Evolutionary conservation across 176 grass and related monocot genomes (phyloP).

Genomic region (Tillandsia fasciculata): DNA sequence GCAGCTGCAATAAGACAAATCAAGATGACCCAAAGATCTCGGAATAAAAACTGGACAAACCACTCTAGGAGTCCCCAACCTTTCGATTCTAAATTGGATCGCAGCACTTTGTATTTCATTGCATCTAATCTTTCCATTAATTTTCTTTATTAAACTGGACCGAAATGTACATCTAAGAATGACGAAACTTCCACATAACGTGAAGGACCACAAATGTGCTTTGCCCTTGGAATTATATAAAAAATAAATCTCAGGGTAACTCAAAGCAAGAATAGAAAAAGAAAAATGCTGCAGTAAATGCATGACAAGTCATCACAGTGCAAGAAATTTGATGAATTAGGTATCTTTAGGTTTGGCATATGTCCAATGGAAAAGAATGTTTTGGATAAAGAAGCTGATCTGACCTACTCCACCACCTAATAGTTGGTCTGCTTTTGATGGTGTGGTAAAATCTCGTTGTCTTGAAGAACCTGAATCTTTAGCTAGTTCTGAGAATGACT

Average conservation of each 20-base stretch:
- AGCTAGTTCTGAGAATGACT: constrained; percentile 53
- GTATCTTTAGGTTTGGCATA: not conserved
- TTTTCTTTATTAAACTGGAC: not conserved
- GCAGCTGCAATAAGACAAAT: constrained; percentile 44
- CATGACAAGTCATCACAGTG: not conserved
- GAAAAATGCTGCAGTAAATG: not conserved
- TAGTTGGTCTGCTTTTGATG: constrained; percentile 60
- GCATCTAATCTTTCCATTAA: not conserved
- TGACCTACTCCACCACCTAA: constrained; percentile 81
- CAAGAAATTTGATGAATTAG: not conserved
- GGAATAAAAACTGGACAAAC: not conserved
- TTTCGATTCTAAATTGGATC: too few relatives aligned
- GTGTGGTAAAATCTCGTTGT: constrained; percentile 24
- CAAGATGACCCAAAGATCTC: constrained; percentile 4
- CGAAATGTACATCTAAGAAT: too few relatives aligned
- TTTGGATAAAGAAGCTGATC: constrained; percentile 14
- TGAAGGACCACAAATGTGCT: too few relatives aligned
- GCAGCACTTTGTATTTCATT: too few relatives aligned
- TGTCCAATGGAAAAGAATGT: constrained; percentile 5
- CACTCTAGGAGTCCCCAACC: too few relatives aligned
- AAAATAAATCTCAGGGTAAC: not conserved
- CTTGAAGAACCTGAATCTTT: constrained; percentile 31
- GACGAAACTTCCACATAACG: too few relatives aligned
- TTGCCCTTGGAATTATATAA: not conserved
- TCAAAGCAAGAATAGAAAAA: not conserved